Evolutionary conservation across 495 filamentous ascomycete genomes (phyloP), one percentile per base, ranked within the genome.

Genomic region (Daldinia bambusicola): DNA sequence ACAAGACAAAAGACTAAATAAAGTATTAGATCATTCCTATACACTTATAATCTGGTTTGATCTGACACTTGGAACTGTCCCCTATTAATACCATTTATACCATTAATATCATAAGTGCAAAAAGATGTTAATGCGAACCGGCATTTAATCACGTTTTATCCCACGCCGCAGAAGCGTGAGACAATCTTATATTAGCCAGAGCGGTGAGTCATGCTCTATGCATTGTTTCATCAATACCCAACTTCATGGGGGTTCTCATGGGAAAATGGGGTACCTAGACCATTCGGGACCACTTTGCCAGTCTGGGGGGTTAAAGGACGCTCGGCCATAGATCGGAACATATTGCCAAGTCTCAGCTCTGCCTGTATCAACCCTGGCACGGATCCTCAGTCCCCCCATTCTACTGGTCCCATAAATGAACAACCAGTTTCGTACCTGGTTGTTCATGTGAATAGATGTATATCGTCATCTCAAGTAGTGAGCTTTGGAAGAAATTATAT

Each of bases 141-240:
- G 18, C 58, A 36, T 37, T 22, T 37, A 30, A 60, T 32, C 48
- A 55, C 34, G 34, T 36, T 36, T 36, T 36, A 36, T 58, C 36
- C 32, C 12, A 38, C 2, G 36, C 43, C 16, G 37, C 53, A 57
- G 37, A 43, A 65, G 55, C 65, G 50, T 62, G 70, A 72, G 56
- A 72, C 63, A 66, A 53, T 63, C 53, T 72, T 61, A 61, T 65
- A 67, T 72, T 70, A 61, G 16, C 43, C 65, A 69, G 61, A 73
- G 62, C 66, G 37, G 66, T 62, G 40, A 22, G 34, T 66, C 53
- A 69, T 66, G 62, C 56, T 32, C 41, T 66, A 7, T 59, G 26
- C 57, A 40, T 40, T 50, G 70, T 73, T 73, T 69, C 66, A 73
- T 55, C 56, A 59, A n/a, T 63, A 22, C 61, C 56, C 66, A 66